Evolutionary conservation across 345 rosid species (phyloP).

Genomic region (Eucalyptus pumila): DNA sequence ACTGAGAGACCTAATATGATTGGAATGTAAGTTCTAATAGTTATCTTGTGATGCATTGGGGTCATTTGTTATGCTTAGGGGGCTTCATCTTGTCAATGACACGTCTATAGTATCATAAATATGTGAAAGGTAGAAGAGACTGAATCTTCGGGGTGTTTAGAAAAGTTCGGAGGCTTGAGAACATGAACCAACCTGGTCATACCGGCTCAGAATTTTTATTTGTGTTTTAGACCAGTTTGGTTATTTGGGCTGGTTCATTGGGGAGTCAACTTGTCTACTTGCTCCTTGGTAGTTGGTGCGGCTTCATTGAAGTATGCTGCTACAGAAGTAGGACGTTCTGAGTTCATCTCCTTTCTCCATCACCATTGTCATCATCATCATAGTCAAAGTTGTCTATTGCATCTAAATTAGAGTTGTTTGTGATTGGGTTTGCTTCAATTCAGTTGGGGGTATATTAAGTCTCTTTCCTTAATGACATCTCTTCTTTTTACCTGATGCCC

Average conservation of each 20-base stretch:
- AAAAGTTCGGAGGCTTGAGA: not conserved
- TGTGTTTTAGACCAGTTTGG: not conserved
- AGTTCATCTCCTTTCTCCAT: not conserved
- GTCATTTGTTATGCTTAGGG: not conserved
- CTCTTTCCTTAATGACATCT: not conserved
- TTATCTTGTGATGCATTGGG: not conserved
- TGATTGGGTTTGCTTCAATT: not conserved
- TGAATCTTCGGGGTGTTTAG: not conserved
- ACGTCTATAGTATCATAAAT: not conserved
- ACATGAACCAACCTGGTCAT: not conserved
- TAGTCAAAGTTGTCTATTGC: not conserved
- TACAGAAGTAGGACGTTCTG: not conserved
- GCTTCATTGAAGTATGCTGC: not conserved
- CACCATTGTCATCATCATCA: not conserved
- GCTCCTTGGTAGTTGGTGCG: not conserved
- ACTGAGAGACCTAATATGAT: slow-evolving; percentile 93
- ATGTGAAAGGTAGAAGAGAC: not conserved
- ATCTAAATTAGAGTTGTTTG: not conserved
- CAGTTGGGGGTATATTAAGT: not conserved
- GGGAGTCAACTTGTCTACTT: not conserved
- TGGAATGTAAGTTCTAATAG: slow-evolving; percentile 62
- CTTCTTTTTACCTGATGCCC: not conserved
- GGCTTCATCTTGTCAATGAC: not conserved
- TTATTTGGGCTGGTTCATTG: not conserved
- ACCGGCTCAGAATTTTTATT: not conserved